Base-by-base conservation (phyloP, 108 stramenopile genomes). In the Skeletonema potamos region DNA sequence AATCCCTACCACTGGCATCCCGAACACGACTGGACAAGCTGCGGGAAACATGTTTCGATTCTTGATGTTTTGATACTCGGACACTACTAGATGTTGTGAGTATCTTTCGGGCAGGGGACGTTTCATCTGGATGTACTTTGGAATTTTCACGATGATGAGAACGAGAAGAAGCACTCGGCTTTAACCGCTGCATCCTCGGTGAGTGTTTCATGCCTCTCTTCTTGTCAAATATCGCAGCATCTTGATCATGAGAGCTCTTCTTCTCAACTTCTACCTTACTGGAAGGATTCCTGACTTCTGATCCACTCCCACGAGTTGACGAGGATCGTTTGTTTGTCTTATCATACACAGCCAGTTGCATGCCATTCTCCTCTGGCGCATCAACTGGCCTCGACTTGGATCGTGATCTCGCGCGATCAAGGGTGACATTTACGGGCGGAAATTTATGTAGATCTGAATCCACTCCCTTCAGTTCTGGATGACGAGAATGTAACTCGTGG, bases 201-300 rank as follows among this genome's bases (percentile, higher is more conserved):
- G 48, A 51, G 22, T 22, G 48, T 51, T 51, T 51, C 8, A 10
- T 17, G 8, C 20, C 22, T 51, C 22, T 22, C 17, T 24, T 51
- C 1, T 51, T 51, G 48, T 51, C 22, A 51, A 8, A 22, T 22
- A 8, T 0, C 9, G 0, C 22, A 24, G 48, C 20, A 36, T 55
- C 39, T 41, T 64, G 34, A 15, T 44, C 41, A 17, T 12, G 39
- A 54, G 39, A 18, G 37, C 24, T 64, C 51, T 54, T 43, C 32
- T 72, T 81, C n/a, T 72, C 76, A 18, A 36, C 65, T 13, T 72
- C 76, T 11, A 36, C 58, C 18, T 73, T 69, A 37, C 37, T 68
- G 43, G 46, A 56, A n/a, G 26, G 66, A 58, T 22, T 51, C 6
- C 22, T 24, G 48, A 51, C 22, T 9, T 6, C 22, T 51, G 48